Evolutionary conservation across 2,329 filamentous ascomycete genomes (phyloP), one percentile per base, ranked within the genome.

Genomic region (Colletotrichum costaricense): DNA sequence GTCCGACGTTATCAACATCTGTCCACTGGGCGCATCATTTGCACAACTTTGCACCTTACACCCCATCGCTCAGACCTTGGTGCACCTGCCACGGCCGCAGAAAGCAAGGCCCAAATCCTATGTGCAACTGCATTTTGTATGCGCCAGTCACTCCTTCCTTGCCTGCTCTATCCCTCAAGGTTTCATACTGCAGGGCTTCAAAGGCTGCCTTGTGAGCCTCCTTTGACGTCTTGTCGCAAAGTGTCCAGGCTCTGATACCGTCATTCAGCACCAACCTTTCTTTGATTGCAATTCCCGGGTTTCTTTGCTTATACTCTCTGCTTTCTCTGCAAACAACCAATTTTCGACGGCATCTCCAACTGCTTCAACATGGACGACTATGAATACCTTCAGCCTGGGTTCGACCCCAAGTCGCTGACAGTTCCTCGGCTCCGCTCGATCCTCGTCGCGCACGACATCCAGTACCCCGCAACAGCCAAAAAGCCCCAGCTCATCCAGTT

Each of bases 341-440:
- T 30, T 33, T 57, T n/a, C 38, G 58, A 55, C 14, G 52, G 26
- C 46, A 30, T 46, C 38, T 57, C n/a, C 49, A 56, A 58, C 11
- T 52, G 26, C 46, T 38, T 68, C 77, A 82, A 65, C 76, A 92
- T 92, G 90, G 88, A 89, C 33, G 91, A 93, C 78, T 84, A 93
- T 77, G 93, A 95, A 77, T 99, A 98, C 81, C 92, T 98, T 38
- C 91, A 95, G 80, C 89, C 94, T 67, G 94, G 90, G 78, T 98
- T 98, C 81, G 95, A 99, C 81, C 92, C 97, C 24, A 88, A 89
- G 80, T 91, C 89, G 76, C 90, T 98, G 75, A 98, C 95, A 1
- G 92, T 98, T 63, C 95, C 97, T 33, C 93, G 93, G 58, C 87
- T 99, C 78, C 94, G 97, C 78, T 96, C 94, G 62, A 97, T 98